Base-by-base conservation (phyloP, 1,139 yeast genomes). In the Geotrichum fermentans region DNA sequence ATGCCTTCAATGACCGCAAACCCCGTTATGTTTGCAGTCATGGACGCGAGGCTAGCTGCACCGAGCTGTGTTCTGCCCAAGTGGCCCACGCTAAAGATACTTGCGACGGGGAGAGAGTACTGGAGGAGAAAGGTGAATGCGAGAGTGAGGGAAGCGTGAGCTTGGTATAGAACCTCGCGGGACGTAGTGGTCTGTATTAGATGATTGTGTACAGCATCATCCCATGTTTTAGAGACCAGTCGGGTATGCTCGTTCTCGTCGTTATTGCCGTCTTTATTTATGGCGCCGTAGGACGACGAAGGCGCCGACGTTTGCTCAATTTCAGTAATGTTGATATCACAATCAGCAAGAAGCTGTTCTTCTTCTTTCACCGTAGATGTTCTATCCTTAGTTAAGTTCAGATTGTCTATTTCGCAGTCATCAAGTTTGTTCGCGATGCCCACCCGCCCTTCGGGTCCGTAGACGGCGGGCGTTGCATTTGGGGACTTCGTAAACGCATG, bases 1-100 rank as follows among this genome's bases (percentile, higher is more conserved):
- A 87, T 79, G 20, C 96, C 97, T 67, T 86, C 95, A 63, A 87
- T 84, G 1, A 88, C 70, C 0, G 95, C 95, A 58, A 85, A 77
- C 1, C 71, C 71, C 0, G 92, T 80, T 47, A 89, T 86, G 34
- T 92, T 85, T 1, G 92, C 80, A 0, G 95, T 83, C 95, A 89
- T 88, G 2, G 90, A 79, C 0, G 90, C 96, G 55, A 89, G 72
- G 0, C 95, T 85, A 1, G 87, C 95, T 22, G 85, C 87, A 4
- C 82, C 88, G 53, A 86, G 70, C 64, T 84, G 88, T 29, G 75
- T 73, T 47, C 83, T 79, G 13, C 96, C 96, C 48, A 87, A 69
- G 60, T 84, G 83, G 7, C 96, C 95, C 10, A 84, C 95, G 7
- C 85, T 78, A 61, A 86, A 85, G 22, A 88, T 85, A 0, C 94